These are phyloP conservation scores for Chaetoceros tenuissimus DNA, from an alignment of 108 stramenopile genomes.

Conservation along the genomic window DNA sequence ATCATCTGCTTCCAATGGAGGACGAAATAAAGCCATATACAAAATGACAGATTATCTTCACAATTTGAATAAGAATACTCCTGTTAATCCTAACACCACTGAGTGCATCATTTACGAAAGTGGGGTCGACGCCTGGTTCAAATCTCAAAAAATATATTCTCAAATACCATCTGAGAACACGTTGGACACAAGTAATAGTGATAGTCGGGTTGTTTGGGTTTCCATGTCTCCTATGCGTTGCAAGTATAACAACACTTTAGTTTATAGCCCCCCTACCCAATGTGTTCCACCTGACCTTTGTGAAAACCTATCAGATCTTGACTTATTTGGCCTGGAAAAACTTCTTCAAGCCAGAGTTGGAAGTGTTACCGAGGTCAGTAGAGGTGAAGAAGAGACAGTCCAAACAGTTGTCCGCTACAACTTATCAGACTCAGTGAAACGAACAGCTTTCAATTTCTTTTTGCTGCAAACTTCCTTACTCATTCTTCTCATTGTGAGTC, in stretches of 20 bases:
- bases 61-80: background rate
- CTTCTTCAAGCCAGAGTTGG: background rate
- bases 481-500: constrained; percentile 32
- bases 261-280: no score
- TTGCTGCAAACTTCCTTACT: constrained; percentile 39
- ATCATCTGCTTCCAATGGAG: background rate
- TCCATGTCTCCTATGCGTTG: background rate
- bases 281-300: background rate
- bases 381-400: background rate
- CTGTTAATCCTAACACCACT: background rate
- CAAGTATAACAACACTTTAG: background rate
- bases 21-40: background rate
- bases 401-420: background rate
- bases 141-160: no score
- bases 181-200: background rate
- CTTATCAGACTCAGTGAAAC: background rate
- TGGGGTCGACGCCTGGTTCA: background rate
- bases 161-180: no score
- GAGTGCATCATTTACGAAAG: background rate
- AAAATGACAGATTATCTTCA: background rate
- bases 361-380: background rate
- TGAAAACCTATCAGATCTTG: background rate
- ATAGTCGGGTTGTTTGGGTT: background rate
- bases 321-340: background rate
- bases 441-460: constrained; percentile 16